phyloP scores from a whole-genome alignment of 2,329 filamentous ascomycete species.

The Venturia carpophila region DNA sequence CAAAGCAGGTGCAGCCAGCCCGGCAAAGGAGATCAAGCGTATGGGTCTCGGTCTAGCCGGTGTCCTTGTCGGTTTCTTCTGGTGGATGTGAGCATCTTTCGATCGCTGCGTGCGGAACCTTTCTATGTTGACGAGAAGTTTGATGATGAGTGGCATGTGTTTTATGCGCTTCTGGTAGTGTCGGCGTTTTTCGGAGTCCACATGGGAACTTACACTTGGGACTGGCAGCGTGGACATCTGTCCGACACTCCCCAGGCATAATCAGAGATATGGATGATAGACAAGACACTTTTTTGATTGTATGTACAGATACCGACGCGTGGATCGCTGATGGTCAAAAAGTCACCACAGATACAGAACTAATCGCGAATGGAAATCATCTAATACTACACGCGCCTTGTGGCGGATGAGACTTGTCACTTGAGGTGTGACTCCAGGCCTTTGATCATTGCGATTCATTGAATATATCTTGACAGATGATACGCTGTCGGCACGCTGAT shows the following conservation, averaged over 20 bases:
- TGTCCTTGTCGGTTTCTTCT: slow-evolving; percentile 11
- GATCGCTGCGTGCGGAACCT: not conserved
- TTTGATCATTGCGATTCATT: no score
- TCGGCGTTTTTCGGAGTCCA: not conserved
- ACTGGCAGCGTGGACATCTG: not conserved
- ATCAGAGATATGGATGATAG: not conserved
- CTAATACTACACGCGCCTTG: no score
- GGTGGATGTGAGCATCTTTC: slow-evolving; percentile 8
- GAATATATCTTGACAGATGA: no score
- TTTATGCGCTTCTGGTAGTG: not conserved
- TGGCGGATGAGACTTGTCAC: no score
- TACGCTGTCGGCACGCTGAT: no score
- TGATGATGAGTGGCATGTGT: not conserved
- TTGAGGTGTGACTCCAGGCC: no score
- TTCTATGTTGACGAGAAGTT: slow-evolving; percentile 3
- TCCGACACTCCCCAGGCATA: not conserved
- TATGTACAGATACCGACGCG: slow-evolving; percentile 1
- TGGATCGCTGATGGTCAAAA: not conserved
- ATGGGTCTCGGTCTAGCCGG: slow-evolving; percentile 4
- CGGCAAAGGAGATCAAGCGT: slow-evolving; percentile 10
- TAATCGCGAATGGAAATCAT: no score
- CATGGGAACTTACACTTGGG: not conserved
- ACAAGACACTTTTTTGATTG: not conserved
- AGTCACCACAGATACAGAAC: no score
- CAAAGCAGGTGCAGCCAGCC: slow-evolving; percentile 2